Evolutionary conservation across 2,329 filamentous ascomycete species (phyloP).

Genomic region (Leptographium procerum): DNA sequence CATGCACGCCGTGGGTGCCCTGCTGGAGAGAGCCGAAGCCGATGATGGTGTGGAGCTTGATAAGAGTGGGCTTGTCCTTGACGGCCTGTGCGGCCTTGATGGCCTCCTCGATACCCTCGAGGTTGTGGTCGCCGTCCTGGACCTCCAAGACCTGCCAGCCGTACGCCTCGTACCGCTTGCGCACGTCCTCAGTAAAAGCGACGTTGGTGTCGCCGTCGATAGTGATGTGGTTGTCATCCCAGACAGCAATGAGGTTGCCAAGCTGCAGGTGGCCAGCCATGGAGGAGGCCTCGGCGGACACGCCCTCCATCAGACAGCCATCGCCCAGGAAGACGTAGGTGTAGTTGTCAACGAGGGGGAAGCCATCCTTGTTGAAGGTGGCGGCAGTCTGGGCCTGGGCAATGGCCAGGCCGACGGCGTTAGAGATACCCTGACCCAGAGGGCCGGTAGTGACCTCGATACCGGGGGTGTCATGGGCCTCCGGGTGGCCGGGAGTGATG

Average conservation of each 20-base stretch:
- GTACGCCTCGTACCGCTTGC: constrained; percentile 90
- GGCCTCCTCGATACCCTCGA: constrained; percentile 77
- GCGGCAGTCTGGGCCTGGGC: constrained; percentile 86
- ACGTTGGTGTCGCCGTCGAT: constrained; percentile 91
- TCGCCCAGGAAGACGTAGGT: constrained; percentile 96
- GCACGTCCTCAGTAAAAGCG: constrained; percentile 93
- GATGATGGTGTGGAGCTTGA: constrained; percentile 95
- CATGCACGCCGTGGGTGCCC: constrained; percentile 93
- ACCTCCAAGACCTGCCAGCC: constrained; percentile 89
- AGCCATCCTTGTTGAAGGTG: constrained; percentile 93
- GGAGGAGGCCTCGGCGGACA: constrained; percentile 85
- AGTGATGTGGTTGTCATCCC: constrained; percentile 97
- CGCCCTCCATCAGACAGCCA: constrained; percentile 97
- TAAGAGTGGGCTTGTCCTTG: constrained; percentile 92
- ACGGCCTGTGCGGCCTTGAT: constrained; percentile 75
- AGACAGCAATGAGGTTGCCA: constrained; percentile 93
- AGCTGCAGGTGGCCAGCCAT: constrained; percentile 93
- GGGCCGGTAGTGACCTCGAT: constrained; percentile 97
- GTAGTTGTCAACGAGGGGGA: constrained; percentile 87
- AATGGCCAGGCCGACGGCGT: constrained; percentile 95
- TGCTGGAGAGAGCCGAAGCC: constrained; percentile 88
- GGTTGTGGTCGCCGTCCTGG: constrained; percentile 78
- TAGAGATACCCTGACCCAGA: constrained; percentile 93
- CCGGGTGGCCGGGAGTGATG: constrained; percentile 93
- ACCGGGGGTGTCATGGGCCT: constrained; percentile 91